Conservation (phyloP, 495 filamentous ascomycete species). For the Cryomyces minteri region DNA sequence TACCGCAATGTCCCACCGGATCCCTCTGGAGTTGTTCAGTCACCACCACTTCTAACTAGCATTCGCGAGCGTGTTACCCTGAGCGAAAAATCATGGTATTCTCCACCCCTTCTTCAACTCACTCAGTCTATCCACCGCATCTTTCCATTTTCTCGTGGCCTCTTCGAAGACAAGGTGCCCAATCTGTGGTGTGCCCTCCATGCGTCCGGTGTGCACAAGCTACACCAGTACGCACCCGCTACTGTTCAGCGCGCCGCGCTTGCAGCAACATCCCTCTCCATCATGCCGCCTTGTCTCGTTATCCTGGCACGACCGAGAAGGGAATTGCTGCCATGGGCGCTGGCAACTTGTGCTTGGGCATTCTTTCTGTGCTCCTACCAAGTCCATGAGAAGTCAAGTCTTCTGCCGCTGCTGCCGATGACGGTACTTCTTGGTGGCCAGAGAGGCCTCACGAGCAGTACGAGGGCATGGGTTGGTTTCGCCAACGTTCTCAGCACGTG, state of each 20-base stretch:
- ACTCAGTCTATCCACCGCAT: constrained; percentile 72
- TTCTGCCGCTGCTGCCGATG: constrained; percentile 83
- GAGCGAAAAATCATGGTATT: constrained; percentile 45
- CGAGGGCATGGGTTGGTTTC: constrained; percentile 78
- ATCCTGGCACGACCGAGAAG: constrained; percentile 64
- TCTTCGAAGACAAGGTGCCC: constrained; percentile 97
- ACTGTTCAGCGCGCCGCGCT: constrained; percentile 62
- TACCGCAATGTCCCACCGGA: constrained; percentile 26
- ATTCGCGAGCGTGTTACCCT: constrained; percentile 31
- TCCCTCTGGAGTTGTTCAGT: constrained; percentile 27
- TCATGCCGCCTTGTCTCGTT: constrained; percentile 56
- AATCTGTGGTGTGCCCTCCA: constrained; percentile 94
- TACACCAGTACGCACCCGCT: constrained; percentile 36
- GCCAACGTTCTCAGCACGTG: constrained; percentile 81
- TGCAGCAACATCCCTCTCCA: constrained; percentile 52
- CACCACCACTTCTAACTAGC: constrained; percentile 31
- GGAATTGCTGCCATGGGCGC: constrained; percentile 54
- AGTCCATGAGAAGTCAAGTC: constrained; percentile 91
- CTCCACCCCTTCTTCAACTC: constrained; percentile 53
- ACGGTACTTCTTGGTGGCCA: constrained; percentile 65
- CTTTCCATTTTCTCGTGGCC: constrained; percentile 81
- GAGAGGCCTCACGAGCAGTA: constrained; percentile 53
- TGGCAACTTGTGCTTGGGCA: constrained; percentile 76
- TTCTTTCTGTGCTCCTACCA: constrained; percentile 97
- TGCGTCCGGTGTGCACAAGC: constrained; percentile 51